These are phyloP conservation scores for Trichoderma brevicompactum DNA, from an alignment of 2,329 filamentous ascomycete genomes.

Conservation along the genomic window DNA sequence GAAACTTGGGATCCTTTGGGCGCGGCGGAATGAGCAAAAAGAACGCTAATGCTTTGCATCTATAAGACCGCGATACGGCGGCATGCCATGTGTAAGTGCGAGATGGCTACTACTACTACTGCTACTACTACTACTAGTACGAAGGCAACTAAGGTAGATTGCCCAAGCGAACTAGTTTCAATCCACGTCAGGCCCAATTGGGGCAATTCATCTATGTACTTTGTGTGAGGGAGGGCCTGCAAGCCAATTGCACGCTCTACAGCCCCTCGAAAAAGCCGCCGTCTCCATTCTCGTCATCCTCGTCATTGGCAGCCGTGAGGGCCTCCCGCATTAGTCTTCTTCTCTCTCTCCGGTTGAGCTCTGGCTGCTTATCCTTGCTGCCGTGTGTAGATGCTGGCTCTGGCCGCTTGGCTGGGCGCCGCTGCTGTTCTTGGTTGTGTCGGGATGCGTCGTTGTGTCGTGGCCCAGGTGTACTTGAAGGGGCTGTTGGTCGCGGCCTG, in stretches of 20 bases:
- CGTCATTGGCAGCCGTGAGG: constrained; percentile 40
- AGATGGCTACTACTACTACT: neutral
- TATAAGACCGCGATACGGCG: neutral
- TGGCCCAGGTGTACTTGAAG: neutral
- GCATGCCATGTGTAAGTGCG: neutral
- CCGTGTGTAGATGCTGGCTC: constrained; percentile 22
- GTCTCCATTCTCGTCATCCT: constrained; percentile 55
- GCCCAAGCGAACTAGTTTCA: neutral
- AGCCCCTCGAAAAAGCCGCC: constrained; percentile 62
- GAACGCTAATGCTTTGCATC: neutral
- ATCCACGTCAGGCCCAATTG: neutral
- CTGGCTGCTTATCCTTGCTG: constrained; percentile 36
- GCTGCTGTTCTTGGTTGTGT: constrained; percentile 32
- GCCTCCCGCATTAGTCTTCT: constrained; percentile 44
- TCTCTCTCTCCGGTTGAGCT: constrained; percentile 44
- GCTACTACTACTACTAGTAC: neutral
- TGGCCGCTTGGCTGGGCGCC: constrained; percentile 32
- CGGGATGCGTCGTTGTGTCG: constrained; percentile 14
- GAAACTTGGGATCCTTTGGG: neutral
- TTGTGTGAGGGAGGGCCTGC: constrained; percentile 5
- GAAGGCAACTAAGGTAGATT: neutral
- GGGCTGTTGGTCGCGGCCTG: constrained; percentile 4
- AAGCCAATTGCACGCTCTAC: neutral
- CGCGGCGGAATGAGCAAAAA: neutral
- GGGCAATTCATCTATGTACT: neutral